Evolutionary conservation across 1,284 basidiomycete species (phyloP), one percentile per base, ranked within the genome.

Genomic region (Puccinia coronata): DNA sequence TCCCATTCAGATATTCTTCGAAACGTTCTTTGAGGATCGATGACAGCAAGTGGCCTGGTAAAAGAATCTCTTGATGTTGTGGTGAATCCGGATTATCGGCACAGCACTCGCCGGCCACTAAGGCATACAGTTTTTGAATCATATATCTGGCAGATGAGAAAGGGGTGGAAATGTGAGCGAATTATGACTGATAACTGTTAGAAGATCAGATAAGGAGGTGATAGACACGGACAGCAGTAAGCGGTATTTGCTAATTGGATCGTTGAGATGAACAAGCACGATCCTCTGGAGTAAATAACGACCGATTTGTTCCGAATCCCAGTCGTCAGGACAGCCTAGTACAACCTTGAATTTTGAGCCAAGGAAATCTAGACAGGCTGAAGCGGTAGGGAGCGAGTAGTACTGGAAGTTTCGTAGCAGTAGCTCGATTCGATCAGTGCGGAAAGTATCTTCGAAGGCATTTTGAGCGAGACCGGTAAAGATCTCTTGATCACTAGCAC

Each of bases 1-100:
- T 90, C 82, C 90, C 90, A 84, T 90, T 92, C 74, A 98, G 87
- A 25, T 91, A 92, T 86, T 98, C 97, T 84, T 98, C 96, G 82
- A 99, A 89, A 82, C 94, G 91, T 87, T 99, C 97, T 87, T 98
- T 98, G 88, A 99, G 93, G 85, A 99, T 98, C 92, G 97, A 97
- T 74, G 92, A 93, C 86, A 98, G 98, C 39, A 99, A 87, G 84
- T 90, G 92, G 47, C 97, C 97, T 0, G 97, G 96, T 55, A 99
- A 91, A 20, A 99, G 90, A 65, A 98, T 95, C 86, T 99, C 97
- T 87, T 99, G 97, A 86, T 98, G 94, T 86, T 99, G 96, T 78
- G 96, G 95, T 23, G 96, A 99, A 89, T 99, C 97, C 18, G 97
- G 96, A 85, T 99, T 99, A 88, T 99, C 97, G 78, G 92, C 90